phyloP scores from a whole-genome alignment of 2,329 filamentous ascomycete species.

The Pseudocercospora fuligena region DNA sequence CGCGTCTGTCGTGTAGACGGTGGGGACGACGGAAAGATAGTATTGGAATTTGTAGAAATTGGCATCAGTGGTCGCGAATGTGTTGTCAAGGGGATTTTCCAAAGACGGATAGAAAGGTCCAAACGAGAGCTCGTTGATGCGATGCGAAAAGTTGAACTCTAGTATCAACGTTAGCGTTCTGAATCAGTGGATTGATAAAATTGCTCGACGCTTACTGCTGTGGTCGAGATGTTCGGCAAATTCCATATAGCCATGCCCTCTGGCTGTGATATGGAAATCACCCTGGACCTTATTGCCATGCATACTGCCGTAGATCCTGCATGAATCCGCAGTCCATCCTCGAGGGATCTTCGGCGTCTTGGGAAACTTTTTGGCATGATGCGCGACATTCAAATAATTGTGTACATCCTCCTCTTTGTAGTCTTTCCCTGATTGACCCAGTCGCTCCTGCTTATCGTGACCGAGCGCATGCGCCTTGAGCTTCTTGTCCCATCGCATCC shows the following conservation, averaged over 20 bases:
- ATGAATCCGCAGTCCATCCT: conserved; percentile 67
- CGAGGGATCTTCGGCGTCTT: conserved; percentile 72
- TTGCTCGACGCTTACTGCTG: conserved; percentile 59
- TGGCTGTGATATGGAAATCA: conserved; percentile 95
- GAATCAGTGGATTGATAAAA: neutral
- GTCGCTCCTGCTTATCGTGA: conserved; percentile 64
- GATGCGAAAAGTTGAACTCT: conserved; percentile 98
- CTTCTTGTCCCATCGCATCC: conserved; percentile 80
- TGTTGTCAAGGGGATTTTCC: conserved; percentile 91
- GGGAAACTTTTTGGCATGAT: conserved; percentile 65
- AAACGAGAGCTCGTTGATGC: conserved; percentile 94
- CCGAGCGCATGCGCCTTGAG: conserved; percentile 60
- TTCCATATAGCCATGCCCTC: conserved; percentile 92
- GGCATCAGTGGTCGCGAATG: conserved; percentile 72
- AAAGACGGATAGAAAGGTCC: conserved; percentile 95
- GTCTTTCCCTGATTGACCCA: conserved; percentile 58
- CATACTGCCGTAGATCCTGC: conserved; percentile 85
- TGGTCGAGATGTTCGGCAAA: conserved; percentile 82
- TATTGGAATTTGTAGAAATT: conserved; percentile 98
- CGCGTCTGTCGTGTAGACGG: conserved; percentile 72
- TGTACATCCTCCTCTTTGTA: conserved; percentile 83
- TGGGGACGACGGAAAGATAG: conserved; percentile 93
- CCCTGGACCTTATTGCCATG: conserved; percentile 97
- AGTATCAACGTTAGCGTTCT: conserved; percentile 13
- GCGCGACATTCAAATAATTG: conserved; percentile 80